These are phyloP conservation scores for Miscanthus lutarioriparius DNA, from an alignment of 176 grass and related monocot species.

Conservation along the genomic window DNA sequence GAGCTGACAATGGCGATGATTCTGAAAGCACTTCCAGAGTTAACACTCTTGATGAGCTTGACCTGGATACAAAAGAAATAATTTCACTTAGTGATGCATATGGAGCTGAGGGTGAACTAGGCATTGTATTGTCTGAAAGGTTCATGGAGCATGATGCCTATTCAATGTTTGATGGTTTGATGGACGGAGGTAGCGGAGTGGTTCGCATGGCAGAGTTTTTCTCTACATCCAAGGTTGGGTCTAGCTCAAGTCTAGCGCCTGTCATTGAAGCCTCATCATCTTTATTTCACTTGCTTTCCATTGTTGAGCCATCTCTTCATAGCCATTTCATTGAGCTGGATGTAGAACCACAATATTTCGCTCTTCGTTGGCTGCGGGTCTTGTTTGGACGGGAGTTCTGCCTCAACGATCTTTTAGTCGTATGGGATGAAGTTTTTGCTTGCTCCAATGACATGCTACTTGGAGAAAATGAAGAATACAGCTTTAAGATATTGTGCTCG, in stretches of 20 bases:
- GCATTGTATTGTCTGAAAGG: slow-evolving; percentile 86
- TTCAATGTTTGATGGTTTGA: slow-evolving; percentile 86
- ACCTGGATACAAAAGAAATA: slow-evolving; percentile 69
- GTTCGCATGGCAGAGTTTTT: slow-evolving; percentile 85
- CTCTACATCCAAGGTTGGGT: slow-evolving; percentile 57
- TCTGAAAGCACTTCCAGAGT: slow-evolving; percentile 45
- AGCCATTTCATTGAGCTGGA: slow-evolving; percentile 86
- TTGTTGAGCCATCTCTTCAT: slow-evolving; percentile 85
- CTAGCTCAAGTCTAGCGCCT: slow-evolving; percentile 58
- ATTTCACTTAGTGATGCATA: slow-evolving; percentile 91
- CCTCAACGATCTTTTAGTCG: slow-evolving; percentile 66
- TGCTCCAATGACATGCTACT: slow-evolving; percentile 61
- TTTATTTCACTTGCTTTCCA: slow-evolving; percentile 83
- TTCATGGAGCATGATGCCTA: slow-evolving; percentile 99
- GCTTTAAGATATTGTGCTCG: slow-evolving; percentile 73
- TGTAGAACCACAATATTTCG: slow-evolving; percentile 96
- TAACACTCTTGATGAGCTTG: slow-evolving; percentile 68
- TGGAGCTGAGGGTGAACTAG: slow-evolving; percentile 93
- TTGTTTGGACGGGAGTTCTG: slow-evolving; percentile 91
- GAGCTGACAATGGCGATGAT: slow-evolving; percentile 42
- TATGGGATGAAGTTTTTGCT: slow-evolving; percentile 88
- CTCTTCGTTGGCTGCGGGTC: slow-evolving; percentile 95
- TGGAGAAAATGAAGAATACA: slow-evolving; percentile 52
- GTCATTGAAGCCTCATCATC: slow-evolving; percentile 93
- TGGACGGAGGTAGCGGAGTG: slow-evolving; percentile 69